Percentiles rank a stretch among this genome's conserved stretches.
Conservation (phyloP, 495 filamentous ascomycete genomes). For the Neurospora tetrasperma region DNA sequence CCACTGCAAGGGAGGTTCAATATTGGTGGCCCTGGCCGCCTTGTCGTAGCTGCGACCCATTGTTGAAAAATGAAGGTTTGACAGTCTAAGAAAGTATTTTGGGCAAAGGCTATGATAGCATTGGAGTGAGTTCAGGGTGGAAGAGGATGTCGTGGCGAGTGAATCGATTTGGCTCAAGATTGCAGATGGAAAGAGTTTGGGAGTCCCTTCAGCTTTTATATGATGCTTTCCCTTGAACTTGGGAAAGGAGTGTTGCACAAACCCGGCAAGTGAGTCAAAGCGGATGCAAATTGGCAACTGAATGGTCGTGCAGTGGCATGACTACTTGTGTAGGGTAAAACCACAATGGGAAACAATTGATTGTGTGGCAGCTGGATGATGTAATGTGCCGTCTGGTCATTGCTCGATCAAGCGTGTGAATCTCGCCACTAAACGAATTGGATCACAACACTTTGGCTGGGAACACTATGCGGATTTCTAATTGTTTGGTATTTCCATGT, state of each 20-base stretch:
- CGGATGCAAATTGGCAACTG: neutral
- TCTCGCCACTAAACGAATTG: neutral
- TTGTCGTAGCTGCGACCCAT: constrained; percentile 19
- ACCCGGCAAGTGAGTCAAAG: neutral
- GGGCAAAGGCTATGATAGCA: neutral
- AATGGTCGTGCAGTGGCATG: neutral
- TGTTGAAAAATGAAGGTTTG: neutral
- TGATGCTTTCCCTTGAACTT: neutral
- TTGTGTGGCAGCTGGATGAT: neutral
- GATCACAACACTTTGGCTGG: neutral
- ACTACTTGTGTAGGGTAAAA: neutral
- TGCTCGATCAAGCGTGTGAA: neutral
- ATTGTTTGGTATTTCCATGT: neutral
- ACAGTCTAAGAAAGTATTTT: neutral
- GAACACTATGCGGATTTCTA: neutral
- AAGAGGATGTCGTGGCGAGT: neutral
- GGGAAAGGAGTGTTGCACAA: neutral
- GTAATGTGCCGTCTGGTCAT: neutral
- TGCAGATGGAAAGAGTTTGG: neutral
- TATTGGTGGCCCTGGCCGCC: constrained; percentile 6
- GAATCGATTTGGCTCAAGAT: neutral
- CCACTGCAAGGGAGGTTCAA: constrained; percentile 15
- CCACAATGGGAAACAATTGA: neutral
- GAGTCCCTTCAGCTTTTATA: neutral
- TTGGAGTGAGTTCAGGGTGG: neutral